These are phyloP conservation scores for Hypoxylon sp. DNA, from an alignment of 2,329 filamentous ascomycete genomes.

Conservation along the genomic window DNA sequence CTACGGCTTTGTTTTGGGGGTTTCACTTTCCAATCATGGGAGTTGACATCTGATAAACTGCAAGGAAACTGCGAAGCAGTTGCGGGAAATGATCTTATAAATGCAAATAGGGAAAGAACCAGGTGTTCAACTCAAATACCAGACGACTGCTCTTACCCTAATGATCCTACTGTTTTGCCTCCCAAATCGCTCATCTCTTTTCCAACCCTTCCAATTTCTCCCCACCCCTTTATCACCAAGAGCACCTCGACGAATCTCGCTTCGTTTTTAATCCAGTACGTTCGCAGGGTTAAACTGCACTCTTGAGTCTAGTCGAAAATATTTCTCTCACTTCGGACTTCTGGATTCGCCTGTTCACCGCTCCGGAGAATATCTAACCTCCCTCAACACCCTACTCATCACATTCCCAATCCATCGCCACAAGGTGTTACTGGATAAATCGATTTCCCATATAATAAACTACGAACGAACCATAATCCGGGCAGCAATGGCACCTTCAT, in stretches of 20 bases:
- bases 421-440: not conserved
- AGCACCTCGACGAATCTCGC: not conserved
- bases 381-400: not conserved
- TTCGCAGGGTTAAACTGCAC: not conserved
- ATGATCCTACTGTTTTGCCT: not conserved
- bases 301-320: not conserved
- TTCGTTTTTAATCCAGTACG: not conserved
- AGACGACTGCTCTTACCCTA: not conserved
- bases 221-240: not conserved
- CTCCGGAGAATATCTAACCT: not conserved
- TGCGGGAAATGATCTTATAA: not conserved
- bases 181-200: not conserved
- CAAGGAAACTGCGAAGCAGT: not conserved
- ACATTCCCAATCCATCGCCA: not conserved
- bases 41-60: not conserved
- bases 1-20: not conserved
- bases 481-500: not conserved
- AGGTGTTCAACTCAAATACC: not conserved
- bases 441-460: not conserved
- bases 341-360: not conserved
- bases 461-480: not conserved
- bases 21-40: not conserved
- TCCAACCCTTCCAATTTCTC: not conserved
- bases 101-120: not conserved
- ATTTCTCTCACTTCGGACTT: not conserved